phyloP scores from a whole-genome alignment of 768 basidiomycete genomes.

The Ephemerocybe angulata region DNA sequence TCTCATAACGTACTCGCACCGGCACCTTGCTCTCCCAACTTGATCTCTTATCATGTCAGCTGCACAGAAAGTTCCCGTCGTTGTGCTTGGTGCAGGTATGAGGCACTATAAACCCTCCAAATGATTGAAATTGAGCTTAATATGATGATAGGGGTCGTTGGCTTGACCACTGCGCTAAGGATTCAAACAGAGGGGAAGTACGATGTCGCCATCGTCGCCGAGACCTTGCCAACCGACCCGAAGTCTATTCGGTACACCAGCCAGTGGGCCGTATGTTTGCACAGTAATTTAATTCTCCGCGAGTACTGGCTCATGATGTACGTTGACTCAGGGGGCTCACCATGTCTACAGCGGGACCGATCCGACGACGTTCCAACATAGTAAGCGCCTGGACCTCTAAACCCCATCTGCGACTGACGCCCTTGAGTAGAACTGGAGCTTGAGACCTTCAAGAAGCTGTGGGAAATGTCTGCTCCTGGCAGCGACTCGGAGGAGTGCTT shows the following conservation, averaged over 20 bases:
- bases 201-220: slow-evolving; percentile 67
- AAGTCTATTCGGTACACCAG: slow-evolving; percentile 69
- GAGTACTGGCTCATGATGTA: background rate
- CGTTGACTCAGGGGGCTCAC: slow-evolving; percentile 61
- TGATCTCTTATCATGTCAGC: no score
- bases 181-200: slow-evolving; percentile 60
- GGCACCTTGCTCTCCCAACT: no score
- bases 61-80: slow-evolving; percentile 20
- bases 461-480: slow-evolving; percentile 60
- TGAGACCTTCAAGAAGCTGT: slow-evolving; percentile 69
- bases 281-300: background rate
- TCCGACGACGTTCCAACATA: slow-evolving; percentile 37
- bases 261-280: slow-evolving; percentile 68
- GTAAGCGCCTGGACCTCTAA: slow-evolving; percentile 28
- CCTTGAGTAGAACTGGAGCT: slow-evolving; percentile 51
- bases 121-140: background rate
- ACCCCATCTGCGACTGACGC: background rate
- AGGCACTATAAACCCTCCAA: background rate
- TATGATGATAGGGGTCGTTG: slow-evolving; percentile 63
- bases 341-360: slow-evolving; percentile 59
- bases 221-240: slow-evolving; percentile 63
- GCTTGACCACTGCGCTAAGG: slow-evolving; percentile 67
- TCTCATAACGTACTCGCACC: no score
- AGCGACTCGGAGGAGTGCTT: slow-evolving; percentile 57
- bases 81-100: slow-evolving; percentile 36